Evolutionary conservation across 2,329 filamentous ascomycete species (phyloP), one percentile per base, ranked within the genome.

Genomic region (Sarocladium strictum): DNA sequence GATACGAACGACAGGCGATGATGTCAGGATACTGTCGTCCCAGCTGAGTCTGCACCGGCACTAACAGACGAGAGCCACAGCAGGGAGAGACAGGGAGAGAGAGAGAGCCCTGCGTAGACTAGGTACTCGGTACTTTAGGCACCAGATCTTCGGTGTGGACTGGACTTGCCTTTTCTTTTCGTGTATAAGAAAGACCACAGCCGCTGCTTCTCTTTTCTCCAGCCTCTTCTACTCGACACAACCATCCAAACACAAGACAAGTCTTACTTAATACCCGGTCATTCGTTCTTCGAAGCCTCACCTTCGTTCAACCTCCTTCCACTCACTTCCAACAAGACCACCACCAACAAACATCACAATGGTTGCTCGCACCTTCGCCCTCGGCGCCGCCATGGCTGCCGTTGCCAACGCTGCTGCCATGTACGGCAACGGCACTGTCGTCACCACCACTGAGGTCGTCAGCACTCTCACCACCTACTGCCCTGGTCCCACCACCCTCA

Each of bases 401-500:
- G 43, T 15, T 29, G 43, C 24, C 43, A 9, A 47, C 7, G 43
- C 43, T 27, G 43, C 24, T 17, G 23, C 43, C 21, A 43, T 43
- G 38, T 47, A 47, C 43, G 43, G 32, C 56, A 59, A 67, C 61
- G 58, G 59, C 49, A 64, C 65, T 51, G 58, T 59, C 19, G 54
- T 58, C 45, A 45, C 53, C n/a, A 67, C 62, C 43, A 72, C 68
- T 57, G 66, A 63, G 62, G 66, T 71, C 51, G 69, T 72, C 58
- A 56, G 60, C 38, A 57, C 56, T 33, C 71, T 68, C 63, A 68
- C 66, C 49, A 75, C 73, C 41, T 71, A 65, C 60, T 79, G 75
- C 68, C 64, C 70, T 6, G 63, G 73, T 65, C 74, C 80, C 32
- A 81, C 80, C 32, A 73, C 72, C 58, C 61, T 83, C 60, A 77